Evolutionary conservation across 2,329 filamentous ascomycete genomes (phyloP), one percentile per base, ranked within the genome.

Genomic region (Penicillium capsulatum): DNA sequence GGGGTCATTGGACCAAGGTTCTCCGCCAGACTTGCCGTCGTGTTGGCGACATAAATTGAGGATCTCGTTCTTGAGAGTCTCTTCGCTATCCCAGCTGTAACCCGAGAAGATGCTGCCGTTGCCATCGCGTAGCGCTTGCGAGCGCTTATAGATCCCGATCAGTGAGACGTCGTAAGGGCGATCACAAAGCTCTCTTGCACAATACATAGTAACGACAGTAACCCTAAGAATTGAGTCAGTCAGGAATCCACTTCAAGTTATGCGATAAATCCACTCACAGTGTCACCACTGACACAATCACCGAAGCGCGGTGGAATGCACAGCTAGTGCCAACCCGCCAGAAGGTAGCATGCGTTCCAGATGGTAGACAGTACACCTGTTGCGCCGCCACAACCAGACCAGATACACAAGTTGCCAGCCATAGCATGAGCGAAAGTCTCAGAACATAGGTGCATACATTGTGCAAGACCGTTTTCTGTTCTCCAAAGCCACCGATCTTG

Each of bases 281-380:
- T 26, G 62, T 54, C 3, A 63, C 29, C 9, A 65, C 54, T 1
- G 61, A 55, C 6, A 66, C 46, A 19, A 64, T 58, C 11, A 67
- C 58, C 2, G 53, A 49, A 1, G 54, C 53, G 19, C 64, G 51
- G 38, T 67, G 63, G 27, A 68, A 58, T 15, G 55, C 55, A 47
- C 65, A 68, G 38, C 64, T 65, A 9, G 54, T 40, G 15, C 65
- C 65, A 15, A 53, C 53, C 37, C 58, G 57, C 65, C 65, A 67
- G 32, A 59, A 63, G 10, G 46, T 46, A 10, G 36, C 51, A 22
- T 47, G 43, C 2, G 48, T 47, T 26, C 53, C 51, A 15, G 52
- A 52, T 4, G 57, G 51, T 10, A 63, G 51, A 44, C 65, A 67
- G 13, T 55, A 55, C 2, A 55, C 50, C 32, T 66, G 61, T 35